These are phyloP conservation scores for Pochonia chlamydosporia DNA, from an alignment of 2,329 filamentous ascomycete species.

Conservation along the genomic window DNA sequence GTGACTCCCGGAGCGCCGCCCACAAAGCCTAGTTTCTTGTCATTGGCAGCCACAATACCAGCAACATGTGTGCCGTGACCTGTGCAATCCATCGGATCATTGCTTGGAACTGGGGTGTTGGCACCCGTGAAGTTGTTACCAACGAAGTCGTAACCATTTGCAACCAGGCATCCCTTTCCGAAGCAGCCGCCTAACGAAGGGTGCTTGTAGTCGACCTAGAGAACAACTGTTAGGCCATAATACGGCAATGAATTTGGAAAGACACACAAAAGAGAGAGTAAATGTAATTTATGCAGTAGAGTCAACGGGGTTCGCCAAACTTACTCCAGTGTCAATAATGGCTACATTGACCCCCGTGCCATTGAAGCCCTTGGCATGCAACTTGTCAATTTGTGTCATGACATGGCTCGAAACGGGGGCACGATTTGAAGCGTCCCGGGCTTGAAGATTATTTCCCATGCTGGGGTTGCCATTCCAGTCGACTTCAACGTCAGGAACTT, in stretches of 20 bases:
- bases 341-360: slow-evolving; percentile 12
- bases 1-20: slow-evolving; percentile 6
- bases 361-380: slow-evolving; percentile 9
- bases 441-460: not conserved
- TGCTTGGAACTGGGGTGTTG: slow-evolving; percentile 35
- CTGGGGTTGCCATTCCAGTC: slow-evolving; percentile 8
- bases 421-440: not conserved
- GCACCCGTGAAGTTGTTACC: slow-evolving; percentile 45
- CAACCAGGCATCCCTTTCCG: slow-evolving; percentile 51
- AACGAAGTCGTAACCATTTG: slow-evolving; percentile 50
- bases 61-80: slow-evolving; percentile 30
- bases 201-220: slow-evolving; percentile 55
- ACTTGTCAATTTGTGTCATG: slow-evolving; percentile 13
- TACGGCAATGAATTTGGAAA: no score
- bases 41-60: slow-evolving; percentile 18
- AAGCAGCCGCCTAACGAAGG: slow-evolving; percentile 60
- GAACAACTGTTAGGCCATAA: no score
- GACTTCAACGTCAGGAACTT: slow-evolving; percentile 8
- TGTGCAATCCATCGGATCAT: slow-evolving; percentile 48
- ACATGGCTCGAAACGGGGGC: slow-evolving; percentile 9
- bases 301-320: slow-evolving; percentile 37
- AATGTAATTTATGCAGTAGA: no score
- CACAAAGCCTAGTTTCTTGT: slow-evolving; percentile 2
- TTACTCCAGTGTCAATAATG: slow-evolving; percentile 22
- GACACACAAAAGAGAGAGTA: no score